Evolutionary conservation across 345 rosid genomes (phyloP).

Genomic region (Rhodomyrtus tomentosa): DNA sequence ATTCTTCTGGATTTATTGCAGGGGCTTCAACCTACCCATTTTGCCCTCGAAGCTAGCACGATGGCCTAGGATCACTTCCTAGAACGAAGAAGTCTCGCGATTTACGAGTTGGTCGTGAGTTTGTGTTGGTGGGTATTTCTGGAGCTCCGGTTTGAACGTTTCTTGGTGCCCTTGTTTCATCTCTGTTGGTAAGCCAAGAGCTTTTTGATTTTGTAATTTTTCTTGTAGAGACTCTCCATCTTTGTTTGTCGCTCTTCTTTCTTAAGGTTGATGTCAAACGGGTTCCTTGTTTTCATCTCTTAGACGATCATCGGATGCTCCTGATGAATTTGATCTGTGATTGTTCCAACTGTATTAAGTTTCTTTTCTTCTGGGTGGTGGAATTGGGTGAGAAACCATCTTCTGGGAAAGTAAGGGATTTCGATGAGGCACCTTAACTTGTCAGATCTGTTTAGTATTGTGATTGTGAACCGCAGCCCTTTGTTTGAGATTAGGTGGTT

Average conservation of each 20-base stretch:
- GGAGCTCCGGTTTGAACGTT: not conserved
- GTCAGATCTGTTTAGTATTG: not conserved
- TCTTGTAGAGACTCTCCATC: not conserved
- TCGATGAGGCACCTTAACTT: not conserved
- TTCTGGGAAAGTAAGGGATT: not conserved
- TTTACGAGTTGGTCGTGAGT: not conserved
- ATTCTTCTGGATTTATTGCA: not conserved
- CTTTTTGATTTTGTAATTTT: not conserved
- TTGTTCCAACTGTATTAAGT: not conserved
- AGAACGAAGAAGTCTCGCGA: not conserved
- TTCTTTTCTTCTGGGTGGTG: not conserved
- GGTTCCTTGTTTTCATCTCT: not conserved
- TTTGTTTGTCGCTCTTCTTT: not conserved
- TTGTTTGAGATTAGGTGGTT: not conserved
- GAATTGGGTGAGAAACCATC: not conserved
- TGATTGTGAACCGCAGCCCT: not conserved
- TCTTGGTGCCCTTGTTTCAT: not conserved
- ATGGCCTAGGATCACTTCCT: not conserved
- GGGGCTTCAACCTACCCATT: not conserved
- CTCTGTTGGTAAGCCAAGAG: not conserved
- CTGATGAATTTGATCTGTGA: not conserved
- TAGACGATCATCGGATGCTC: not conserved
- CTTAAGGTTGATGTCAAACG: not conserved
- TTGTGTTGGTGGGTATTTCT: not conserved
- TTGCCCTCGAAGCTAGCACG: not conserved